Percentiles rank a stretch among this genome's conserved stretches.
These are phyloP conservation scores for Rhizophagus clarus DNA, from an alignment of 192 early-diverging fungal genomes.

Conservation along the genomic window DNA sequence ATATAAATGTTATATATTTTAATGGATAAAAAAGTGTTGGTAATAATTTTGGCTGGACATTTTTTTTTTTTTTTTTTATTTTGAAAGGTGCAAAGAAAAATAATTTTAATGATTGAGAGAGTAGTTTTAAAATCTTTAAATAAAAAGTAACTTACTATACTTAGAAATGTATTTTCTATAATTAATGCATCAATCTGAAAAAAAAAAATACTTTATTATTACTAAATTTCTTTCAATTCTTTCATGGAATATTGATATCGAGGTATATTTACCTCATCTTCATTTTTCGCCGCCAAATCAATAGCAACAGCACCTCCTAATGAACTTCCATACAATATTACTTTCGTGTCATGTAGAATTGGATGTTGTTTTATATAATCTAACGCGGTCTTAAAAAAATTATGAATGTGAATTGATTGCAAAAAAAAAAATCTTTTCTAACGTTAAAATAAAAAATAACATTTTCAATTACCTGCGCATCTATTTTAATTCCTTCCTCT, in stretches of 20 bases:
- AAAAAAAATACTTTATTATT: slow-evolving; percentile 9
- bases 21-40: slow-evolving; percentile 80
- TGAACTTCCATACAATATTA: slow-evolving; percentile 92
- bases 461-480: slow-evolving; percentile 69
- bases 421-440: background rate
- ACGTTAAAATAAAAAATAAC: background rate
- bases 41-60: slow-evolving; percentile 75
- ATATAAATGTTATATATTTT: slow-evolving; percentile 71
- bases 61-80: too few species aligned
- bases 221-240: background rate
- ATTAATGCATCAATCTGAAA: slow-evolving; percentile 72
- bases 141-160: slow-evolving; percentile 56
- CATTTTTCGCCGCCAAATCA: slow-evolving; percentile 76
- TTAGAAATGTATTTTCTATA: slow-evolving; percentile 94
- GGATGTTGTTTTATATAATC: slow-evolving; percentile 82
- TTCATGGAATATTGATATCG: background rate
- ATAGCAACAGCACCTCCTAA: slow-evolving; percentile 98
- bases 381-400: slow-evolving; percentile 64
- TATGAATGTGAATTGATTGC: background rate
- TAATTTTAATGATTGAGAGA: background rate
- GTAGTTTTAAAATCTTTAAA: background rate
- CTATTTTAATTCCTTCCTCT: slow-evolving; percentile 86
- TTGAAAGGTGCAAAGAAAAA: background rate
- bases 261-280: slow-evolving; percentile 43
- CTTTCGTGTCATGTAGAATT: slow-evolving; percentile 70